Percentiles rank a stretch among this genome's conserved stretches.
Conservation (phyloP, 2,329 filamentous ascomycete species). For the Cladosporium sp. region DNA sequence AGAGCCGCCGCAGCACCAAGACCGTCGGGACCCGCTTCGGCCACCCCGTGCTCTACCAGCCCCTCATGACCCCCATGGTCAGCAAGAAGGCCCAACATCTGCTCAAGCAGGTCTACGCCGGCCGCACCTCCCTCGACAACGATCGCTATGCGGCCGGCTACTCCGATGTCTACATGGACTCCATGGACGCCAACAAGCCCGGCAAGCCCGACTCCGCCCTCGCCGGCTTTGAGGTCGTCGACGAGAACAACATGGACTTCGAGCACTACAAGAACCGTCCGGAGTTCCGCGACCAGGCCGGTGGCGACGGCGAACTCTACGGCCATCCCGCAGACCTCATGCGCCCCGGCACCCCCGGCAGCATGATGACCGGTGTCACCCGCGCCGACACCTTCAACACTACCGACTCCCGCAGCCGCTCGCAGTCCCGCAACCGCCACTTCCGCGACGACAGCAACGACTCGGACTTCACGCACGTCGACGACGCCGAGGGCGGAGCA, state of each 20-base stretch:
- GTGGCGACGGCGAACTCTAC: slow-evolving; percentile 57
- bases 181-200: slow-evolving; percentile 60
- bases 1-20: slow-evolving; percentile 52
- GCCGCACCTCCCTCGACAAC: slow-evolving; percentile 59
- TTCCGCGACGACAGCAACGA: slow-evolving; percentile 16
- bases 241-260: slow-evolving; percentile 80
- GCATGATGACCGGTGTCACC: slow-evolving; percentile 33
- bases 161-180: slow-evolving; percentile 76
- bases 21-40: slow-evolving; percentile 71
- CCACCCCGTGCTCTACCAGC: slow-evolving; percentile 83
- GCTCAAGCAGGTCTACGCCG: slow-evolving; percentile 77
- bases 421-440: slow-evolving; percentile 18
- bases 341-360: slow-evolving; percentile 57
- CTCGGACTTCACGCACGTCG: slow-evolving; percentile 25
- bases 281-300: slow-evolving; percentile 81
- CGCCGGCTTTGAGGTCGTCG: slow-evolving; percentile 71
- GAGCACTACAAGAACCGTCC: slow-evolving; percentile 84
- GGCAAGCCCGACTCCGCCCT: slow-evolving; percentile 47
- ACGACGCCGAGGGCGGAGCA: slow-evolving; percentile 25
- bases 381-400: slow-evolving; percentile 27
- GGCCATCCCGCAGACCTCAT: slow-evolving; percentile 54
- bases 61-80: slow-evolving; percentile 91
- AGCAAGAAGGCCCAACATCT: slow-evolving; percentile 83
- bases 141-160: slow-evolving; percentile 62
- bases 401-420: slow-evolving; percentile 19